phyloP scores from a whole-genome alignment of 2,329 filamentous ascomycete species.

The Amesomyces nigricolor region DNA sequence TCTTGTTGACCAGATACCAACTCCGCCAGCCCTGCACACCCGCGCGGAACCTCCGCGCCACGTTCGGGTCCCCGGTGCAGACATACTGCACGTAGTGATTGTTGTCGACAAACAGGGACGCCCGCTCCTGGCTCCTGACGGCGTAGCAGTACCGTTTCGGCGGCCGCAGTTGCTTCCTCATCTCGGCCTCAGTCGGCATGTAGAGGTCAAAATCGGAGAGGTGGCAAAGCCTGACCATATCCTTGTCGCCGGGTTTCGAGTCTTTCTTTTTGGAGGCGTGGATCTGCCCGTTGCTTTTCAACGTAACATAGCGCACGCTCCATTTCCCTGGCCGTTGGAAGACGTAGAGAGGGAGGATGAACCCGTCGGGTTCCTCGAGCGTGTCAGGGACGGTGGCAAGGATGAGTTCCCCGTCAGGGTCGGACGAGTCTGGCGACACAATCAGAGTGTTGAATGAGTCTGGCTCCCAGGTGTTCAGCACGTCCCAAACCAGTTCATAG shows the following conservation, averaged over 20 bases:
- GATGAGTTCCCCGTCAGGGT: slow-evolving; percentile 58
- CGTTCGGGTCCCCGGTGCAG: slow-evolving; percentile 63
- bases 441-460: slow-evolving; percentile 72
- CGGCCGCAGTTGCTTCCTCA: slow-evolving; percentile 66
- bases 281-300: slow-evolving; percentile 68
- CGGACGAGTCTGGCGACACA: slow-evolving; percentile 54
- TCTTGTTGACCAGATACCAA: slow-evolving; percentile 79
- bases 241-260: slow-evolving; percentile 57
- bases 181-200: slow-evolving; percentile 61
- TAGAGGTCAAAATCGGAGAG: slow-evolving; percentile 93
- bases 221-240: slow-evolving; percentile 68
- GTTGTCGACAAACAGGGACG: slow-evolving; percentile 72
- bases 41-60: slow-evolving; percentile 64
- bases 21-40: slow-evolving; percentile 78
- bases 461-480: slow-evolving; percentile 88
- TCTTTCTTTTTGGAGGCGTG: slow-evolving; percentile 63
- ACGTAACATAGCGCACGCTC: slow-evolving; percentile 75
- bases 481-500: slow-evolving; percentile 80
- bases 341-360: slow-evolving; percentile 69
- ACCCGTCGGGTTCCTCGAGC: slow-evolving; percentile 56
- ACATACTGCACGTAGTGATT: slow-evolving; percentile 93
- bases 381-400: slow-evolving; percentile 55
- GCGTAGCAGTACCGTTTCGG: slow-evolving; percentile 84
- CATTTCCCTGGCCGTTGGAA: slow-evolving; percentile 79
- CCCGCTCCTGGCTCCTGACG: slow-evolving; percentile 88